A percentile compares a stretch with the other conserved stretches of the same genome.
Evolutionary conservation across 805 yeast genomes (phyloP).

Genomic region (Myxozyma udenii): DNA sequence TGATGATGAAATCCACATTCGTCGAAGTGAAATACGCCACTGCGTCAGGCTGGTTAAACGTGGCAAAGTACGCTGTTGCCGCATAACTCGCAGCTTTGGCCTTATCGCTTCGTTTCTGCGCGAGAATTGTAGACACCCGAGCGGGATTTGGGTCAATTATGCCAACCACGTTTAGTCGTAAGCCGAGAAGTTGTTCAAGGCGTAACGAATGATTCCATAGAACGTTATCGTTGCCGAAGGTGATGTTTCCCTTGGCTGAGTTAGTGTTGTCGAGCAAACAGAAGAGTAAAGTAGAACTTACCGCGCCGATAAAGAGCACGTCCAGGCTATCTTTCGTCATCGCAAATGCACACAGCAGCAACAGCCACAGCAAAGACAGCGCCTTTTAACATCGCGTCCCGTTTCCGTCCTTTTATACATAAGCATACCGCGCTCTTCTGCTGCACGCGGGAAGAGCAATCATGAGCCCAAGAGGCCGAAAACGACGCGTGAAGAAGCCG

Average conservation of each 20-base stretch:
- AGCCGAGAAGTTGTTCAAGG: conserved; percentile 24
- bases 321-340: too few species aligned
- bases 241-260: conserved; percentile 29
- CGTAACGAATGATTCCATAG: conserved; percentile 30
- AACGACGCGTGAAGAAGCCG: too few species aligned
- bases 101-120: conserved; percentile 9
- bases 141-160: conserved; percentile 25
- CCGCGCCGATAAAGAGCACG: conserved; percentile 7
- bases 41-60: conserved; percentile 7
- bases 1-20: conserved; percentile 15
- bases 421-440: too few species aligned
- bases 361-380: too few species aligned
- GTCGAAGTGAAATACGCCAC: background rate
- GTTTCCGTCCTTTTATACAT: too few species aligned
- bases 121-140: conserved; percentile 15
- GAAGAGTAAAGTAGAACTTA: too few species aligned
- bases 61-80: conserved; percentile 12
- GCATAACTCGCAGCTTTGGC: conserved; percentile 9
- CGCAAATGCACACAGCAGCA: too few species aligned
- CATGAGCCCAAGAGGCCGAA: too few species aligned
- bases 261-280: too few species aligned
- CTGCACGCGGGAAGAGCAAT: too few species aligned
- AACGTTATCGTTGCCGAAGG: conserved; percentile 27
- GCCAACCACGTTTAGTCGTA: conserved; percentile 23
- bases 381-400: too few species aligned